Evolutionary conservation across 495 filamentous ascomycete genomes (phyloP).

Genomic region (Hypoxylon fragiforme): DNA sequence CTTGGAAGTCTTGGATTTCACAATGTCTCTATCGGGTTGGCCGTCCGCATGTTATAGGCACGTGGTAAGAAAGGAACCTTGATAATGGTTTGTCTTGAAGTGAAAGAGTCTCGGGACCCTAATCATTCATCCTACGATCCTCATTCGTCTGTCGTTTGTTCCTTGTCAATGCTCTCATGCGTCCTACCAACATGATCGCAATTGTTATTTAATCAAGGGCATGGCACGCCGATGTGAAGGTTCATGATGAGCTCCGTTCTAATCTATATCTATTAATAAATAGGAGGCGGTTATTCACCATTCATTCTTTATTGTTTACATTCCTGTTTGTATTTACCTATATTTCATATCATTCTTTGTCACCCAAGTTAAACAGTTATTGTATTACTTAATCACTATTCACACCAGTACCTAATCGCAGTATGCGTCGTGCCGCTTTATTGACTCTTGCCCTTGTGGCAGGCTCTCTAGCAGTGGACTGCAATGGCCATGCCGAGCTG

Average conservation of each 20-base stretch:
- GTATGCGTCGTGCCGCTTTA: slow-evolving; percentile 25
- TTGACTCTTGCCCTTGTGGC: slow-evolving; percentile 27
- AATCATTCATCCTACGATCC: slow-evolving; percentile 21
- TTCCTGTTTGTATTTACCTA: background rate
- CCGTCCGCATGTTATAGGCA: slow-evolving; percentile 30
- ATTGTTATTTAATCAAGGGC: slow-evolving; percentile 13
- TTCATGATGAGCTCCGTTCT: slow-evolving; percentile 14
- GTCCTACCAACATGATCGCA: slow-evolving; percentile 2
- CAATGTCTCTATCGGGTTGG: slow-evolving; percentile 14
- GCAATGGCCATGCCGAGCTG: slow-evolving; percentile 75
- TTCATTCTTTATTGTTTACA: slow-evolving; percentile 14
- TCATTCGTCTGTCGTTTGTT: slow-evolving; percentile 17
- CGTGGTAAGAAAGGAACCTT: slow-evolving; percentile 14
- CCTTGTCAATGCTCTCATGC: slow-evolving; percentile 7
- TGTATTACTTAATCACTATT: background rate
- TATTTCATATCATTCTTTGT: slow-evolving; percentile 1
- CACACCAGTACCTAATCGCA: background rate
- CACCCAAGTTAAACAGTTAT: background rate
- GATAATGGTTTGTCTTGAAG: slow-evolving; percentile 13
- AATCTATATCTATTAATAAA: no score
- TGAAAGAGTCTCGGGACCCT: slow-evolving; percentile 20
- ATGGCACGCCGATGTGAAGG: slow-evolving; percentile 3
- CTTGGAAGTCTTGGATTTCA: no score
- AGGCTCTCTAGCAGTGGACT: slow-evolving; percentile 47
- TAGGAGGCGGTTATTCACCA: background rate